These are phyloP conservation scores for Phallus indusiatus DNA, from an alignment of 768 basidiomycete species.

Conservation along the genomic window DNA sequence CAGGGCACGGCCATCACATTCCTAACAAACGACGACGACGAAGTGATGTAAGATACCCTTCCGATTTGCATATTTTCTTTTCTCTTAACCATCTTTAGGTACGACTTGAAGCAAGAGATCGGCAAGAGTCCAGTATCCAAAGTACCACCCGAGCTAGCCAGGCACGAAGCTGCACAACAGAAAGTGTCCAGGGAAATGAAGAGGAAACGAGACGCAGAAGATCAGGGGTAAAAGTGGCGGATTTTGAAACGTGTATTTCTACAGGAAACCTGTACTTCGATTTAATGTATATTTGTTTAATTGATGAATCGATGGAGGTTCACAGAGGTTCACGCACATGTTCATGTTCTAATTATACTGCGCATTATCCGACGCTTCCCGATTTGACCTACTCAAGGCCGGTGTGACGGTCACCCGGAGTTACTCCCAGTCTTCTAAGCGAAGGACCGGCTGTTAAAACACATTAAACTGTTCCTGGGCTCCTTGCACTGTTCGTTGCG, in stretches of 20 bases:
- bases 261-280: neutral
- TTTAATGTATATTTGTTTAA: neutral
- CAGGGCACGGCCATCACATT: constrained; percentile 91
- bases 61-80: neutral
- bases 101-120: constrained; percentile 95
- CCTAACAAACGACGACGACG: constrained; percentile 90
- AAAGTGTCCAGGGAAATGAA: constrained; percentile 93
- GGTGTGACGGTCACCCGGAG: no score
- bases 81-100: constrained; percentile 40
- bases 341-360: neutral
- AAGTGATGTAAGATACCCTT: constrained; percentile 71
- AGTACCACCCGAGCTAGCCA: constrained; percentile 77
- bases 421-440: no score
- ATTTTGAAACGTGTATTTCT: neutral
- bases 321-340: no score
- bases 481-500: neutral
- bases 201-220: constrained; percentile 80
- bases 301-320: neutral
- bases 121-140: constrained; percentile 91
- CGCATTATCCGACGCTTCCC: neutral
- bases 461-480: neutral
- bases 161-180: constrained; percentile 88
- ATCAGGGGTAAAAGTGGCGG: constrained; percentile 37
- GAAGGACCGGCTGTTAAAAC: no score
- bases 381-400: neutral